Percentiles rank a stretch among this genome's conserved stretches.
Conservation (phyloP, 768 basidiomycete species). For the Hortiboletus flavorubellus region DNA sequence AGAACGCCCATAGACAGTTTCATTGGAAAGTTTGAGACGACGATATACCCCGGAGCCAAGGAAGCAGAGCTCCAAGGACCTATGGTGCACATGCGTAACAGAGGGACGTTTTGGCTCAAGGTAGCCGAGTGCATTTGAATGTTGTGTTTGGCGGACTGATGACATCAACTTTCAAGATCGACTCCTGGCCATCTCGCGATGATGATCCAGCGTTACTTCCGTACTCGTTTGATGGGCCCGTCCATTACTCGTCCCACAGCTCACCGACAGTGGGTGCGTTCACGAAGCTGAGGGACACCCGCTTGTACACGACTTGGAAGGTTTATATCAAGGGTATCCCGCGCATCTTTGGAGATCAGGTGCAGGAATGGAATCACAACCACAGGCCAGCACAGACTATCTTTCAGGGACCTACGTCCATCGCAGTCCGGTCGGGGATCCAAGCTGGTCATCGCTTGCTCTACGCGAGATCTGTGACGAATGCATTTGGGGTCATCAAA, state of each 20-base stretch:
- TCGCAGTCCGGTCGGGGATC: slow-evolving; percentile 66
- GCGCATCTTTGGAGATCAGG: slow-evolving; percentile 53
- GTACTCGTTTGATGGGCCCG: slow-evolving; percentile 71
- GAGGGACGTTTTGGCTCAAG: slow-evolving; percentile 71
- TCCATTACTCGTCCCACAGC: slow-evolving; percentile 67
- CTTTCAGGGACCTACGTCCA: slow-evolving; percentile 56
- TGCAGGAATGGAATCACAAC: slow-evolving; percentile 63
- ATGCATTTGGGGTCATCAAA: slow-evolving; percentile 60
- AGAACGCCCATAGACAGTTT: slow-evolving; percentile 54
- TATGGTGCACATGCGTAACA: slow-evolving; percentile 38
- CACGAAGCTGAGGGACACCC: slow-evolving; percentile 56
- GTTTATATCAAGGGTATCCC: slow-evolving; percentile 58
- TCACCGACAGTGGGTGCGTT: slow-evolving; percentile 68
- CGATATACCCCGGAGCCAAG: slow-evolving; percentile 53
- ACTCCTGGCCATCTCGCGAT: slow-evolving; percentile 44
- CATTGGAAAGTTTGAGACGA: slow-evolving; percentile 60
- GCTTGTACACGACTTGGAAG: slow-evolving; percentile 81
- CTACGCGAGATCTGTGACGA: slow-evolving; percentile 63
- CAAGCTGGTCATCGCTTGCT: slow-evolving; percentile 72
- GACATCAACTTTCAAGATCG: slow-evolving; percentile 42
- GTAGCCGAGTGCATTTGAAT: slow-evolving; percentile 29
- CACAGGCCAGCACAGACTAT: slow-evolving; percentile 73
- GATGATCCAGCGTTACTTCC: slow-evolving; percentile 39
- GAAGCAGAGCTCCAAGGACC: slow-evolving; percentile 61
- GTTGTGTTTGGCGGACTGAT: slow-evolving; percentile 1